Base-by-base conservation (phyloP, 495 filamentous ascomycete species). In the Amphirosellinia nigrospora region DNA sequence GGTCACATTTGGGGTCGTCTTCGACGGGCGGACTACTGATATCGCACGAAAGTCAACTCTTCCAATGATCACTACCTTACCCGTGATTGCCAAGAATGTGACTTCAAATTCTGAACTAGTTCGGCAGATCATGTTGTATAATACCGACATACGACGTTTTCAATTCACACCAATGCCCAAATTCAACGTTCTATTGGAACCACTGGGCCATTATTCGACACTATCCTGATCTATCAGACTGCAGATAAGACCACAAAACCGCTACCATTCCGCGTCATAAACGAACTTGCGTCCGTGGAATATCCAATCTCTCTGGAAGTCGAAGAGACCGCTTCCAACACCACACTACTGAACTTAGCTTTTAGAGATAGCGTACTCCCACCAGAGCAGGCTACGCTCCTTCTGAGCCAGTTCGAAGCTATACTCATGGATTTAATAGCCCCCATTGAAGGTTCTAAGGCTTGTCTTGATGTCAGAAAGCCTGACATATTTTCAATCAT, bases 231-330 rank as follows among this genome's bases (percentile, higher is more conserved):
- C 0, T 95, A 92, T 74, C 93, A 94, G 73, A 70, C 61, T 69
- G 55, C 75, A 10, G 30, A 71, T 21, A 39, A 45, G 10, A 28
- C 11, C 30, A 13, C 39, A 36, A 15, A 62, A 13, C 0, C 50
- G 5, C 19, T 45, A n/a, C 76, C 74, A 0, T 81, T 79, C 77
- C 59, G 66, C 1, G 16, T 82, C 0, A 34, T 80, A 0, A 69
- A 77, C 2, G 84, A 86, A 4, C 21, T 81, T 67, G 85, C 83
- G 3, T 75, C 68, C 0, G 74, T 82, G 46, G 76, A 91, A 78
- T 94, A 92, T 75, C 78, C 88, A 2, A 77, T 94, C 4, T 94
- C 93, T 0, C 77, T 96, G 6, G 93, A 96, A 77, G 75, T 94
- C 19, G 87, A 93, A 61, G 87, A 89, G 6, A 71, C 75, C 4